Evolutionary conservation across 129 eudicot genomes (phyloP), one percentile per base, ranked within the genome.

Genomic region (Erigeron canadensis): DNA sequence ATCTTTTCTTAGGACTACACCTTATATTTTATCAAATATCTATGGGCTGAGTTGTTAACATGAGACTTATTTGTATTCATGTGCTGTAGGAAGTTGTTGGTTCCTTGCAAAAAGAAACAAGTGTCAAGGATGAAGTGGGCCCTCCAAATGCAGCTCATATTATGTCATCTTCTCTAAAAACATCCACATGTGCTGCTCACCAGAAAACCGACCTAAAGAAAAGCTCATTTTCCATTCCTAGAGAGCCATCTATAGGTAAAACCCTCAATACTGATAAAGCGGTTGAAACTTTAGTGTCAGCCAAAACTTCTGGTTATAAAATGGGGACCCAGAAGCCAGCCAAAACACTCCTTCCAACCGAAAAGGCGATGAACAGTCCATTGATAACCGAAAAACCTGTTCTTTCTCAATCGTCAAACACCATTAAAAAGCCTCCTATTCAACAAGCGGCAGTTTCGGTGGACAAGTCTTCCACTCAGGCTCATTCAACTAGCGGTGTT

Each of bases 401-500:
- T 41, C 77, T 42, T 16, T 85, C 58, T 12, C 77, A 48, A 16
- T 62, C 37, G 47, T 37, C 55, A 7, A 47, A 4, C 11, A 5
- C 78, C n/a, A 51, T 79, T 13, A 23, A 46, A 4, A 80, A 67
- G 13, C 73, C 79, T 13, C 85, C 89, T 11, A 75, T 76, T 61
- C 84, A 90, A 10, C 77, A 79, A 60, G 58, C 84, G 88, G 97
- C 99, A 44, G 94, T 97, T 37, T 43, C 88, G 39, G 80, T 69
- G 62, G 85, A 89, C 38, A 91, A 58, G 23, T 80, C 95, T 18
- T 28, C 34, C 34, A 28, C 34, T 28, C 75, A 80, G 70, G 83
- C 91, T 19, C 65, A 60, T 65, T 43, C 87, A 4, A 63, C 85
- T 18, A 43, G 67, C 62, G 50, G 88, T 7, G 42, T 86, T 17